These are phyloP conservation scores for Aurifilum marmelostoma DNA, from an alignment of 2,329 filamentous ascomycete species.

Conservation along the genomic window DNA sequence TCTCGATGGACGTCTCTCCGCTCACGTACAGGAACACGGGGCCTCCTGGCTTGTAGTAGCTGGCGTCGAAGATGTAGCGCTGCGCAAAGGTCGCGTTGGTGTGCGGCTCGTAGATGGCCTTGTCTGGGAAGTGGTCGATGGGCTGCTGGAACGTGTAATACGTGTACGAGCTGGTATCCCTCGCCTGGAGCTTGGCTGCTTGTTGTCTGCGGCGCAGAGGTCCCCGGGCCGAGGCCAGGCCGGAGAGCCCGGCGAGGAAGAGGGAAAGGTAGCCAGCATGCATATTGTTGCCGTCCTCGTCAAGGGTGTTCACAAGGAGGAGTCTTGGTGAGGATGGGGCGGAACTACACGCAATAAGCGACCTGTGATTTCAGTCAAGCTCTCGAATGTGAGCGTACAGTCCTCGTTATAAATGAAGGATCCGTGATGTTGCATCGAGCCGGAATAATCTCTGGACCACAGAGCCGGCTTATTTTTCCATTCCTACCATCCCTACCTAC, in stretches of 20 bases:
- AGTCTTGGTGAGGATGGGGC: neutral
- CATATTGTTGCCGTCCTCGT: slow-evolving; percentile 9
- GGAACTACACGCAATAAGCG: neutral
- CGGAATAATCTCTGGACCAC: neutral
- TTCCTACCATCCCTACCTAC: neutral
- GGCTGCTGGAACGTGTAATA: slow-evolving; percentile 39
- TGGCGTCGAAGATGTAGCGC: slow-evolving; percentile 57
- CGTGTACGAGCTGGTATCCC: slow-evolving; percentile 30
- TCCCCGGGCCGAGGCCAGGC: slow-evolving; percentile 23
- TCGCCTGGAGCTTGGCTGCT: neutral
- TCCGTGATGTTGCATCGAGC: neutral
- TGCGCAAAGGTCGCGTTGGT: slow-evolving; percentile 55
- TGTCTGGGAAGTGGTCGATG: slow-evolving; percentile 52
- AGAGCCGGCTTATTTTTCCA: neutral
- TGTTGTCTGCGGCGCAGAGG: slow-evolving; percentile 1
- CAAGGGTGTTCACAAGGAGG: neutral
- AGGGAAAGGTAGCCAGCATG: slow-evolving; percentile 1
- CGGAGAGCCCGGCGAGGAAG: slow-evolving; percentile 14
- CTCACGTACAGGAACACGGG: slow-evolving; percentile 42
- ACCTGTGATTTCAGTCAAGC: neutral
- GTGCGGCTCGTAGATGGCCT: slow-evolving; percentile 44
- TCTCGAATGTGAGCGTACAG: neutral
- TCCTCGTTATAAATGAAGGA: neutral
- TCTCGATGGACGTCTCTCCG: slow-evolving; percentile 38
- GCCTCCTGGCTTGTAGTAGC: slow-evolving; percentile 57